These are phyloP conservation scores for Verticillium dahliae DNA, from an alignment of 2,329 filamentous ascomycete genomes.

Conservation along the genomic window DNA sequence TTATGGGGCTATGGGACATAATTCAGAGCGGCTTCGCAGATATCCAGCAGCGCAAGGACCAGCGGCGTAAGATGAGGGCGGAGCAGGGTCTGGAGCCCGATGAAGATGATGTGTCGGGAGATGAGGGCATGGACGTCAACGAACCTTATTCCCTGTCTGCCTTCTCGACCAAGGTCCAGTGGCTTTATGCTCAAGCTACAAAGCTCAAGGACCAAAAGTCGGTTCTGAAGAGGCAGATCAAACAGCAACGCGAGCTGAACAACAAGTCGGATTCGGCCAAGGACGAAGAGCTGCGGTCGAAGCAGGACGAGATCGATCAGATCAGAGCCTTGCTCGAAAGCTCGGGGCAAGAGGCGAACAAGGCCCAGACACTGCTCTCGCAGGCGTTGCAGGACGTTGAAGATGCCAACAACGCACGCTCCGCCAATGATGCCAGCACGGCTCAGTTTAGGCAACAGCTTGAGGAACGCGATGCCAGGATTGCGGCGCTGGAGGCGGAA, in stretches of 20 bases:
- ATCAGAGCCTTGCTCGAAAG: slow-evolving; percentile 24
- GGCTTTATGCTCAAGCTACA: slow-evolving; percentile 69
- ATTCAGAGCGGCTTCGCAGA: slow-evolving; percentile 50
- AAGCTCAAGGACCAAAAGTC: slow-evolving; percentile 80
- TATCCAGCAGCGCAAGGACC: slow-evolving; percentile 45
- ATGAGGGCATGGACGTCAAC: slow-evolving; percentile 49
- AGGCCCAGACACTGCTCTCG: slow-evolving; percentile 41
- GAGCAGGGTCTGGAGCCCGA: slow-evolving; percentile 54
- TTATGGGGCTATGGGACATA: slow-evolving; percentile 51
- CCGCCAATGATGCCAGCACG: slow-evolving; percentile 14
- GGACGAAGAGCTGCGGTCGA: slow-evolving; percentile 56
- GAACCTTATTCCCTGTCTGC: slow-evolving; percentile 66
- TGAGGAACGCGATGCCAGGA: slow-evolving; percentile 29
- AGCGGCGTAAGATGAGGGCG: slow-evolving; percentile 43
- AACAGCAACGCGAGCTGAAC: slow-evolving; percentile 90
- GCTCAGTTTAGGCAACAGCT: slow-evolving; percentile 11
- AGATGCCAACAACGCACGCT: slow-evolving; percentile 15
- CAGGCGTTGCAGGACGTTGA: slow-evolving; percentile 42
- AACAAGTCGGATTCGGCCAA: slow-evolving; percentile 73
- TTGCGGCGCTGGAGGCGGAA: slow-evolving; percentile 32
- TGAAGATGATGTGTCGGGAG: slow-evolving; percentile 55
- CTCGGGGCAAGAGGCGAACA: slow-evolving; percentile 29
- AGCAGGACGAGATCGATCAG: slow-evolving; percentile 48
- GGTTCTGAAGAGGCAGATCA: slow-evolving; percentile 85
- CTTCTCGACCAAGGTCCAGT: slow-evolving; percentile 74